Evolutionary conservation across 2,329 filamentous ascomycete species (phyloP), one percentile per base, ranked within the genome.

Genomic region (Diaporthe batatas): DNA sequence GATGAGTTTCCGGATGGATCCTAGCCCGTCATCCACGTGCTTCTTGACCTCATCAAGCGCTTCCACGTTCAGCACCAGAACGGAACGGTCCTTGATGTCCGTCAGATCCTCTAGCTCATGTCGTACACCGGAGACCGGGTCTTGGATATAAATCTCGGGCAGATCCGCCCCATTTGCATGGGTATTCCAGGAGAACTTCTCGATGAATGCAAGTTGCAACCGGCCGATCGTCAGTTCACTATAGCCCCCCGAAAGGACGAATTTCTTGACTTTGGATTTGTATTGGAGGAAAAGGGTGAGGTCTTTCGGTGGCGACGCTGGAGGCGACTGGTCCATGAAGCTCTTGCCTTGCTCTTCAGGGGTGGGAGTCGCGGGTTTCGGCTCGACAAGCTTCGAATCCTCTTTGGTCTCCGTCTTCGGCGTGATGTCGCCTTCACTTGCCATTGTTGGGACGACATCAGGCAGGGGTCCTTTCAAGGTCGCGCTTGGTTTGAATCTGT

Each of bases 121-220:
- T 21, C 96, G 92, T n/a, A 99, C 93, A 0, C 96, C 96, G 11
- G 96, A 98, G 2, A 98, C 89, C 0, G 95, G 93, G 80, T 99
- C 96, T 81, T 99, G 96, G 21, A 99, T 96, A 81, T 99, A 98
- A 21, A 99, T 98, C 78, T 99, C 96, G 0, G 96, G 96, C 58
- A 99, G 84, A 80, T 99, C 96, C 18, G 91, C 90, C 10, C 96
- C 96, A 78, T 98, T 97, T 74, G 94, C 93, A 77, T 98, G 95
- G 0, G 96, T 98, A 78, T 98, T 98, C 95, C 97, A 99, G 0
- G 96, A 96, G 80, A 99, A 99, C 81, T 98, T 99, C 77, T 99
- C 96, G 77, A 99, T 99, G 78, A 99, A 99, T 0, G 96, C 96
- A 36, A 99, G 88, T 81, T 99, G 96, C 72, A 99, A 83, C 32